Base-by-base conservation (phyloP, 2,329 filamentous ascomycete species). In the Boeremia lycopersici region DNA sequence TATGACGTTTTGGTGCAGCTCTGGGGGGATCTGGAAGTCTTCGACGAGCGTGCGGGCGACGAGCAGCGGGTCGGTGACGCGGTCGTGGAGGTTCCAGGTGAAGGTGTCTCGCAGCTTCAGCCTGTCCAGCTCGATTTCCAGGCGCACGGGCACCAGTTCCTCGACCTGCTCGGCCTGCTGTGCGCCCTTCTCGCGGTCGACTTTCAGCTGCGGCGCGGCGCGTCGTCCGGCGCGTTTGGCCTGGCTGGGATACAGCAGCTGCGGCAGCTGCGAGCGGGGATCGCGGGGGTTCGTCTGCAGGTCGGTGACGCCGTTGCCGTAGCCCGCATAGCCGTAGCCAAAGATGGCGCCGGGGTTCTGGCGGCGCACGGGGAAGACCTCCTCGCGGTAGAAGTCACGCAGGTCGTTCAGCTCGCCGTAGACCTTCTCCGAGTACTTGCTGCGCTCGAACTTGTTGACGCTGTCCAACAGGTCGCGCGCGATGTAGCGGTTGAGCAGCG, bases 41-140 rank as follows among this genome's bases (percentile, higher is more conserved):
- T 99, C 95, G 6, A 98, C 86, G 17, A 99, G 81, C 72, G 95
- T 92, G 54, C 91, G 86, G 1, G 93, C 90, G 73, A 98, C 98
- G 10, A 95, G 76, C 53, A 96, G 89, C 17, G 88, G 85, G 19
- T 86, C 83, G 3, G 96, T 85, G 11, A 95, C 83, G 54, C 93
- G 88, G 73, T 99, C 95, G 77, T 97, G 91, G 31, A 98, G 82
- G 74, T 99, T 99, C 93, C 93, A 99, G 3, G 95, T 98, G 65
- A 99, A 97, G 0, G 95, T 98, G 75, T 99, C 95, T 73, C 95
- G 89, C 57, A 99, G 82, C 76, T 95, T 95, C 66, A 98, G 86
- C 78, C 96, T 96, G 63, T 98, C 93, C 84, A 90, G 90, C 69
- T 99, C 95, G 44, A 98, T 90, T 67, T 99, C 95, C 49, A 99